These are phyloP conservation scores for Leccinellum albellum DNA, from an alignment of 768 basidiomycete species.

Conservation along the genomic window DNA sequence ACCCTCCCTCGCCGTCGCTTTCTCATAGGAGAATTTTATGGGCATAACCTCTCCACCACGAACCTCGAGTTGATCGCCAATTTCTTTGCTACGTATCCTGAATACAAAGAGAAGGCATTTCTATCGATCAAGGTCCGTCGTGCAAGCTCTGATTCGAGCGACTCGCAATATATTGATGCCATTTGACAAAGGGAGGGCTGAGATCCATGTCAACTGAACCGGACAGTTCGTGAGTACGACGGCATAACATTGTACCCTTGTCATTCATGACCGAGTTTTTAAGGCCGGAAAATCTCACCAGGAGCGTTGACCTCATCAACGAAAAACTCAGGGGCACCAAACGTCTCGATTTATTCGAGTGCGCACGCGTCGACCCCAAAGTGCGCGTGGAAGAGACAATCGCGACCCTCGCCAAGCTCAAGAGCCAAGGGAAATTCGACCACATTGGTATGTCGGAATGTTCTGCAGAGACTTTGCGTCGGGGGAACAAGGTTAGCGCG, in stretches of 20 bases:
- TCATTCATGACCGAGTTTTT: neutral
- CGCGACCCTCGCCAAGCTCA: slow-evolving; percentile 39
- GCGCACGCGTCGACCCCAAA: slow-evolving; percentile 43
- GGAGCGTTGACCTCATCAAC: slow-evolving; percentile 43
- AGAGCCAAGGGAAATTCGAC: slow-evolving; percentile 29
- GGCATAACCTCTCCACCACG: slow-evolving; percentile 33
- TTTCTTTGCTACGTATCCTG: slow-evolving; percentile 32
- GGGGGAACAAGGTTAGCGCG: slow-evolving; percentile 20
- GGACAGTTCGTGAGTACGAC: slow-evolving; percentile 23
- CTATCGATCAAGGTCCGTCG: slow-evolving; percentile 31
- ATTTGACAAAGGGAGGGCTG: neutral
- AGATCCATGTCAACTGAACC: slow-evolving; percentile 2
- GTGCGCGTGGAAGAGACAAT: slow-evolving; percentile 45
- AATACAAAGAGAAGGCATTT: slow-evolving; percentile 30
- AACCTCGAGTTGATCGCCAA: slow-evolving; percentile 47
- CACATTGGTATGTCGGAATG: slow-evolving; percentile 58
- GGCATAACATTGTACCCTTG: slow-evolving; percentile 14
- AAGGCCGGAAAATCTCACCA: slow-evolving; percentile 40
- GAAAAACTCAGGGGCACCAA: slow-evolving; percentile 47
- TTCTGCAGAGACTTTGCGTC: slow-evolving; percentile 44
- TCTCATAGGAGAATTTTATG: slow-evolving; percentile 57
- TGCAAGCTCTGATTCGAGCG: slow-evolving; percentile 8
- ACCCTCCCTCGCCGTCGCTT: neutral
- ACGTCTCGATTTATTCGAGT: slow-evolving; percentile 57
- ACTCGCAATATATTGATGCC: neutral